Percentiles rank a stretch among this genome's conserved stretches.
Evolutionary conservation across 2,329 filamentous ascomycete genomes (phyloP).

Genomic region (Monosporascus sp.): DNA sequence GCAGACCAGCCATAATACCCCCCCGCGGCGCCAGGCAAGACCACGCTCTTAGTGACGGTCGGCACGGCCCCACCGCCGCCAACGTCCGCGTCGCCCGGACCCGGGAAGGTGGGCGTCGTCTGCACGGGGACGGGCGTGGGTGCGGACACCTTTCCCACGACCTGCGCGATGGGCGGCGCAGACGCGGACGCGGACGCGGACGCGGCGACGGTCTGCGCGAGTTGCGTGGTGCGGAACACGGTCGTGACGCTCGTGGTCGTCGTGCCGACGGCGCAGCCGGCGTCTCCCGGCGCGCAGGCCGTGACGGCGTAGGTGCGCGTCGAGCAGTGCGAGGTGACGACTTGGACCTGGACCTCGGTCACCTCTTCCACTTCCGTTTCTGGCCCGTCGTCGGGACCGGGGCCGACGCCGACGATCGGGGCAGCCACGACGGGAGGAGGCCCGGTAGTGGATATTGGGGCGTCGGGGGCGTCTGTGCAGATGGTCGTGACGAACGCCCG

Average conservation of each 20-base stretch:
- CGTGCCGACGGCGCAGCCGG: slow-evolving; percentile 9
- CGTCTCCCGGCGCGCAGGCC: slow-evolving; percentile 17
- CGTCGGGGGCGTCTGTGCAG: slow-evolving; percentile 8
- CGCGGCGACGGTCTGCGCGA: background rate
- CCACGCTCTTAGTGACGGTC: background rate
- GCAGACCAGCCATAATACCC: background rate
- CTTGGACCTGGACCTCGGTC: background rate
- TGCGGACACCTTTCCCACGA: background rate
- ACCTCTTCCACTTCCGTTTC: background rate
- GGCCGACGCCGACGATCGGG: background rate
- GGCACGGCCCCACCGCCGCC: background rate
- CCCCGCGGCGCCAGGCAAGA: background rate
- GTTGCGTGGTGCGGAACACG: slow-evolving; percentile 10
- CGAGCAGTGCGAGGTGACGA: slow-evolving; percentile 9
- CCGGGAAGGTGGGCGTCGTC: too few relatives aligned
- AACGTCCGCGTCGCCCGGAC: too few relatives aligned
- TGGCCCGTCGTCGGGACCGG: background rate
- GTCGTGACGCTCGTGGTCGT: slow-evolving; percentile 15
- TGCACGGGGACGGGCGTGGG: background rate
- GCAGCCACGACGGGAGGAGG: background rate
- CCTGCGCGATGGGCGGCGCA: background rate
- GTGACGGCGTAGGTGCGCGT: slow-evolving; percentile 12
- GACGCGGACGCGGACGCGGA: background rate
- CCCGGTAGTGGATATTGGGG: background rate
- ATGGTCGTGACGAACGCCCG: slow-evolving; percentile 17